Evolutionary conservation across 345 rosid species (phyloP).

Genomic region (Bruguiera parviflora): DNA sequence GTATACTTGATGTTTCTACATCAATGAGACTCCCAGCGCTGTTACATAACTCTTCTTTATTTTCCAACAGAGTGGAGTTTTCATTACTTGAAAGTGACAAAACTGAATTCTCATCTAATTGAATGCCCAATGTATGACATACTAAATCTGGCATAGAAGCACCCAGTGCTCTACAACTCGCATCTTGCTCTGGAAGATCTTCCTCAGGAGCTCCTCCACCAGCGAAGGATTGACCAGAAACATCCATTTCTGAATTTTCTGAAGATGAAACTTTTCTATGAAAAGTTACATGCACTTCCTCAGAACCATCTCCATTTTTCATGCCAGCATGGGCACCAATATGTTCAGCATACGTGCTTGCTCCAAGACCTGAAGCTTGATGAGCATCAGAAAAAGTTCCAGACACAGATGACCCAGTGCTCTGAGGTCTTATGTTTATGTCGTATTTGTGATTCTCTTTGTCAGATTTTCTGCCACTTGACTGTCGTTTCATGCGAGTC

Average conservation of each 20-base stretch:
- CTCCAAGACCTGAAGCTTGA: conserved; percentile 51
- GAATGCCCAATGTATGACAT: conserved; percentile 24
- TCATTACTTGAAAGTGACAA: conserved; percentile 21
- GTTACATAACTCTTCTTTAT: conserved; percentile 36
- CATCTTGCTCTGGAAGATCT: conserved; percentile 25
- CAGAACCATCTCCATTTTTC: conserved; percentile 23
- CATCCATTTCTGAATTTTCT: conserved; percentile 34
- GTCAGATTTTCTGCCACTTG: conserved; percentile 65
- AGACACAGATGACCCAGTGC: conserved; percentile 49
- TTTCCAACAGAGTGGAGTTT: conserved; percentile 32
- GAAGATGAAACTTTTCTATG: conserved; percentile 29
- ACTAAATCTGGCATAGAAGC: conserved; percentile 36
- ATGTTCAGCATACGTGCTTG: conserved; percentile 37
- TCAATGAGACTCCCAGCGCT: conserved; percentile 35
- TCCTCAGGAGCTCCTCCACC: conserved; percentile 20
- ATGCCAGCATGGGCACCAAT: conserved; percentile 33
- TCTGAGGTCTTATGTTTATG: conserved; percentile 49
- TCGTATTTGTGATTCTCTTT: conserved; percentile 60
- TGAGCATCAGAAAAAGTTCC: conserved; percentile 47
- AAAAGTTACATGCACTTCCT: conserved; percentile 38
- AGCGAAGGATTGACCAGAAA: conserved; percentile 22
- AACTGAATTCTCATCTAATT: conserved; percentile 39
- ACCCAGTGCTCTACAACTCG: conserved; percentile 34
- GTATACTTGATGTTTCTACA: conserved; percentile 33
- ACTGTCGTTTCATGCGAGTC: conserved; percentile 54